Percentiles rank a stretch among this genome's conserved stretches.
These are phyloP conservation scores for Fusarium praegraminearum DNA, from an alignment of 2,329 filamentous ascomycete species.

Conservation along the genomic window DNA sequence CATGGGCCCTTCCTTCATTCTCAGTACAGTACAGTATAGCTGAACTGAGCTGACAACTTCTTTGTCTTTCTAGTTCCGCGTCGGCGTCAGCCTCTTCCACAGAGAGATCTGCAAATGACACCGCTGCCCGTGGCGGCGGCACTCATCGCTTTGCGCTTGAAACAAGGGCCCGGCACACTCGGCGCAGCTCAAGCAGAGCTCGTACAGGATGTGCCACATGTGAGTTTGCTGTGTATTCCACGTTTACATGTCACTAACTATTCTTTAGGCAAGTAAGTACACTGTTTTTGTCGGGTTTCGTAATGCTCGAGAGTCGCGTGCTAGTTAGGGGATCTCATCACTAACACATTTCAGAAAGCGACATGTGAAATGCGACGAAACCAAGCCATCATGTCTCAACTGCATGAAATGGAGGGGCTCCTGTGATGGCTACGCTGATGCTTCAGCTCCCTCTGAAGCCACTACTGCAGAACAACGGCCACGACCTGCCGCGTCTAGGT, in stretches of 20 bases:
- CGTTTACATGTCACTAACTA: constrained; percentile 16
- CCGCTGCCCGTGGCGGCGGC: constrained; percentile 45
- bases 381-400: constrained; percentile 56
- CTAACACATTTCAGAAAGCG: constrained; percentile 51
- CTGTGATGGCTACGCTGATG: constrained; percentile 53
- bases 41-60: constrained; percentile 24
- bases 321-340: not conserved
- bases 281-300: not conserved
- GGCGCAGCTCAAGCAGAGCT: constrained; percentile 54
- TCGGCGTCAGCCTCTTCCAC: constrained; percentile 18
- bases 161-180: constrained; percentile 53
- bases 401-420: constrained; percentile 58
- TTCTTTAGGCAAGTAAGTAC: constrained; percentile 52
- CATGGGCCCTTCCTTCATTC: constrained; percentile 1
- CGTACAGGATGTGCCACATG: constrained; percentile 56
- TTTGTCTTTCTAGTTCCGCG: constrained; percentile 31
- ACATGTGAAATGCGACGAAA: constrained; percentile 59
- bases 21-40: not conserved
- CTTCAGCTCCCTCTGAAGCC: constrained; percentile 16
- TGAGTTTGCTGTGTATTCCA: constrained; percentile 42
- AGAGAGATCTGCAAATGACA: constrained; percentile 32
- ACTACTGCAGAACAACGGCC: constrained; percentile 13
- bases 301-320: not conserved
- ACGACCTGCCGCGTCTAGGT: constrained; percentile 20
- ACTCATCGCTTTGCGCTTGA: constrained; percentile 56